phyloP scores from a whole-genome alignment of 805 yeast species.

The Kuraishia cidri region DNA sequence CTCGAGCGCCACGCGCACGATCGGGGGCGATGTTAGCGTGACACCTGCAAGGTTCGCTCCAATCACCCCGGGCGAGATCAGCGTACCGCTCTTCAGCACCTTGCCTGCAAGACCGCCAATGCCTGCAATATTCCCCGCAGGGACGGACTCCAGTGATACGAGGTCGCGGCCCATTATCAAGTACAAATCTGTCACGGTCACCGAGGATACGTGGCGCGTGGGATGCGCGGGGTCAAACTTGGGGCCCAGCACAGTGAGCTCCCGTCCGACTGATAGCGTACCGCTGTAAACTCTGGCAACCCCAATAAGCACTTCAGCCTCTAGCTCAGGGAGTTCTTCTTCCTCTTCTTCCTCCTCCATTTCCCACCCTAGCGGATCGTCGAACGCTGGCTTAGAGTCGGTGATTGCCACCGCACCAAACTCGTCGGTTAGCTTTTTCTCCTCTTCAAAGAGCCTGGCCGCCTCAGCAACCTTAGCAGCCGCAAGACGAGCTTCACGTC shows the following conservation, averaged over 20 bases:
- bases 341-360: slow-evolving; percentile 37
- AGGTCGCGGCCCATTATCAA: slow-evolving; percentile 91
- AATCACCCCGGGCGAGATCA: slow-evolving; percentile 44
- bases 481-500: slow-evolving; percentile 53
- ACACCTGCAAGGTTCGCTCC: slow-evolving; percentile 78
- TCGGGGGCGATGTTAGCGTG: slow-evolving; percentile 74
- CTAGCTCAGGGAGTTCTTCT: slow-evolving; percentile 25
- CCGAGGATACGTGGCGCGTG: slow-evolving; percentile 42
- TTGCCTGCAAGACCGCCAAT: slow-evolving; percentile 83
- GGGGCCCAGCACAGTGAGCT: slow-evolving; percentile 74
- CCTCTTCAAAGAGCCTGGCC: slow-evolving; percentile 2
- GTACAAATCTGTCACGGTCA: slow-evolving; percentile 61
- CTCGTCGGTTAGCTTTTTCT: slow-evolving; percentile 9
- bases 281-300: slow-evolving; percentile 90
- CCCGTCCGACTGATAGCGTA: slow-evolving; percentile 64
- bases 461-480: slow-evolving; percentile 55
- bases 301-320: slow-evolving; percentile 68
- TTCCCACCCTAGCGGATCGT: slow-evolving; percentile 34
- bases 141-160: slow-evolving; percentile 67
- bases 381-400: slow-evolving; percentile 26
- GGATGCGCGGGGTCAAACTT: slow-evolving; percentile 67
- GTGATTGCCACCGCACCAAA: slow-evolving; percentile 13
- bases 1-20: slow-evolving; percentile 92
- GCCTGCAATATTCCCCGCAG: slow-evolving; percentile 94
- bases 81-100: slow-evolving; percentile 80